A percentile compares a stretch with the other conserved stretches of the same genome.
Conservation (phyloP, 441 rosid species). For the Manihot esculenta region DNA sequence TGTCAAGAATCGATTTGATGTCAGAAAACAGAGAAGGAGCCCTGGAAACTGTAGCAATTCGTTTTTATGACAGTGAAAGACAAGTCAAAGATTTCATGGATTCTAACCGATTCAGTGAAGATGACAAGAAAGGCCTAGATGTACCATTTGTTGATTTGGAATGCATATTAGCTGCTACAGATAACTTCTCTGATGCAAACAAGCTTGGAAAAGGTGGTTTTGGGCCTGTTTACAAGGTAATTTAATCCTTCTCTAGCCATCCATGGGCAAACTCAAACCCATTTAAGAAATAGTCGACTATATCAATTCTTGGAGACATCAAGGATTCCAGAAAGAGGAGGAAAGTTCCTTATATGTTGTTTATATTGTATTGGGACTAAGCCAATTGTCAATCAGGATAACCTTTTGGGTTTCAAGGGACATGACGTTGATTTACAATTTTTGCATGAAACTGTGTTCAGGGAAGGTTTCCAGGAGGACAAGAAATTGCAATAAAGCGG, state of each 20-base stretch:
- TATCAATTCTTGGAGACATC: no score
- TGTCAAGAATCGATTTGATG: neutral
- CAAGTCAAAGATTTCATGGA: conserved; percentile 45
- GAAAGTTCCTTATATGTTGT: no score
- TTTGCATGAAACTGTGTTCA: conserved; percentile 2
- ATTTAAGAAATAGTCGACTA: no score
- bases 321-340: no score
- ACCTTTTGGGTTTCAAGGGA: neutral
- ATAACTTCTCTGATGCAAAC: conserved; percentile 47
- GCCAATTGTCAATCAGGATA: neutral
- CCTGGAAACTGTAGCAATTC: conserved; percentile 19
- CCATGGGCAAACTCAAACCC: no score
- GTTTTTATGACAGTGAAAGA: conserved; percentile 41
- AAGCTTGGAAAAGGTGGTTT: conserved; percentile 63
- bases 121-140: conserved; percentile 44
- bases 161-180: conserved; percentile 46
- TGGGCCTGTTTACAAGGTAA: conserved; percentile 62
- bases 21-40: conserved; percentile 30
- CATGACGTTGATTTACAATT: neutral
- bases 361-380: no score
- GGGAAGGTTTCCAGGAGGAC: conserved; percentile 56
- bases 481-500: conserved; percentile 60
- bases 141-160: conserved; percentile 51
- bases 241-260: neutral
- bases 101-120: conserved; percentile 39